Evolutionary conservation across 768 basidiomycete species (phyloP).

Genomic region (Myochromella boudieri): DNA sequence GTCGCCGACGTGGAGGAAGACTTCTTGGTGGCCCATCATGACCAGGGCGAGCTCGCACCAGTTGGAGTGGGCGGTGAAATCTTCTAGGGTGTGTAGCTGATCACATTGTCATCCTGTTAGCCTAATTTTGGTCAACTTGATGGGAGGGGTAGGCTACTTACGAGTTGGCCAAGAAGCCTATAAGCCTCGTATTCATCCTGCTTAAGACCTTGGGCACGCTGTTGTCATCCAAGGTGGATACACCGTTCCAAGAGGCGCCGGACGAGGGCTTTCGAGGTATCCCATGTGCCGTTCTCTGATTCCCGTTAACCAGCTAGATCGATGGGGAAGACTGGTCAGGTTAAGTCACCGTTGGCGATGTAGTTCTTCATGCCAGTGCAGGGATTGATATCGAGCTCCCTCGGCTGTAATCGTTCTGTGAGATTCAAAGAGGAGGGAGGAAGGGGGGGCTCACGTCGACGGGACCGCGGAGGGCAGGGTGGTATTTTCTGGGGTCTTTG

Average conservation of each 20-base stretch:
- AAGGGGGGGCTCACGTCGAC: slow-evolving; percentile 59
- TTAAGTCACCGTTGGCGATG: slow-evolving; percentile 71
- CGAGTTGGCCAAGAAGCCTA: slow-evolving; percentile 66
- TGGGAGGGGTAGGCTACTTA: slow-evolving; percentile 34
- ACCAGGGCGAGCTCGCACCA: slow-evolving; percentile 85
- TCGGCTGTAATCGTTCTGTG: slow-evolving; percentile 47
- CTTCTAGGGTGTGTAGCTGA: slow-evolving; percentile 79
- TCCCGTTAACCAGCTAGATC: not conserved
- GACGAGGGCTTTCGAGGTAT: slow-evolving; percentile 80
- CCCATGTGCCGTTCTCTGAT: slow-evolving; percentile 75
- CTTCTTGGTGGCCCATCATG: slow-evolving; percentile 67
- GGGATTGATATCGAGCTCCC: slow-evolving; percentile 83
- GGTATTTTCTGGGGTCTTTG: slow-evolving; percentile 78
- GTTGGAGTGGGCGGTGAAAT: slow-evolving; percentile 88
- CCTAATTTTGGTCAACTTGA: not conserved
- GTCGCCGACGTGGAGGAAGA: slow-evolving; percentile 89
- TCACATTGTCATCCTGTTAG: not conserved
- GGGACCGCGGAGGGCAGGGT: slow-evolving; percentile 76
- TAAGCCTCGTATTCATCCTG: slow-evolving; percentile 78
- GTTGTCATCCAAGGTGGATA: slow-evolving; percentile 72
- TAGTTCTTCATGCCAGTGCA: slow-evolving; percentile 94
- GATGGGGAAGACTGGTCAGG: too few relatives aligned
- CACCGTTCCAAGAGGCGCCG: slow-evolving; percentile 74
- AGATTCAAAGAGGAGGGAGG: not conserved
- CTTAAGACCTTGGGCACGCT: slow-evolving; percentile 57